phyloP scores from a whole-genome alignment of 1,284 basidiomycete genomes.

The Ustilago bromivora region DNA sequence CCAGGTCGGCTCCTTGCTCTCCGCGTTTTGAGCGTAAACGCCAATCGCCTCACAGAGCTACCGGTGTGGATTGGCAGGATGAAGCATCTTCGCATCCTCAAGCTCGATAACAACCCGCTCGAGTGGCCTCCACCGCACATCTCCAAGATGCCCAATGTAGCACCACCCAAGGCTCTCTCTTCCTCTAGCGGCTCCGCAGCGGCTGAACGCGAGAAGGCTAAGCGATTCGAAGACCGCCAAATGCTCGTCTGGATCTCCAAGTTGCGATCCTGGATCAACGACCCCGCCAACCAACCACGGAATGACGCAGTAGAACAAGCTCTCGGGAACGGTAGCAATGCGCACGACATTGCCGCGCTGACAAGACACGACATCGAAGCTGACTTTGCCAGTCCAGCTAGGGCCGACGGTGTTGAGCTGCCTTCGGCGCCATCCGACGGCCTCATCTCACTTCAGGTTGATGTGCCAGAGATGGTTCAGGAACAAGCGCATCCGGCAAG shows the following conservation, averaged over 20 bases:
- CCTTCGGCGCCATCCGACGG: slow-evolving; percentile 28
- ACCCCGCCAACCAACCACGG: slow-evolving; percentile 29
- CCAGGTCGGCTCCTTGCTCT: slow-evolving; percentile 85
- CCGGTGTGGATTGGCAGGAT: slow-evolving; percentile 85
- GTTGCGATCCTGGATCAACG: slow-evolving; percentile 58
- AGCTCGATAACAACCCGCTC: slow-evolving; percentile 84
- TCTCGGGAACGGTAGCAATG: not conserved
- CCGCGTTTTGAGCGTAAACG: slow-evolving; percentile 83
- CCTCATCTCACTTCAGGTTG: slow-evolving; percentile 36
- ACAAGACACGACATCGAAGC: not conserved
- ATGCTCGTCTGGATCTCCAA: slow-evolving; percentile 62
- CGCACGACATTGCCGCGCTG: not conserved
- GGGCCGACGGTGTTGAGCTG: not conserved
- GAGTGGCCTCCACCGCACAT: slow-evolving; percentile 79
- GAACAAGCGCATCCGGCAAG: slow-evolving; percentile 4
- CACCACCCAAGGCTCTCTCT: slow-evolving; percentile 31
- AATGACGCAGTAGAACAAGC: not conserved
- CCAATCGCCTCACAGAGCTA: slow-evolving; percentile 83
- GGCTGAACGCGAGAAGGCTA: slow-evolving; percentile 38
- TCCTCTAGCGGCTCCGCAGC: slow-evolving; percentile 67
- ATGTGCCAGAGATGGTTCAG: slow-evolving; percentile 29
- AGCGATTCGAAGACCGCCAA: slow-evolving; percentile 52
- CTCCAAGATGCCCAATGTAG: slow-evolving; percentile 53
- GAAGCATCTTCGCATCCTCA: slow-evolving; percentile 81
- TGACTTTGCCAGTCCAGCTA: not conserved